A percentile compares a stretch with the other conserved stretches of the same genome.
phyloP scores from a whole-genome alignment of 2,329 filamentous ascomycete genomes.

The Calonectria henricotiae region DNA sequence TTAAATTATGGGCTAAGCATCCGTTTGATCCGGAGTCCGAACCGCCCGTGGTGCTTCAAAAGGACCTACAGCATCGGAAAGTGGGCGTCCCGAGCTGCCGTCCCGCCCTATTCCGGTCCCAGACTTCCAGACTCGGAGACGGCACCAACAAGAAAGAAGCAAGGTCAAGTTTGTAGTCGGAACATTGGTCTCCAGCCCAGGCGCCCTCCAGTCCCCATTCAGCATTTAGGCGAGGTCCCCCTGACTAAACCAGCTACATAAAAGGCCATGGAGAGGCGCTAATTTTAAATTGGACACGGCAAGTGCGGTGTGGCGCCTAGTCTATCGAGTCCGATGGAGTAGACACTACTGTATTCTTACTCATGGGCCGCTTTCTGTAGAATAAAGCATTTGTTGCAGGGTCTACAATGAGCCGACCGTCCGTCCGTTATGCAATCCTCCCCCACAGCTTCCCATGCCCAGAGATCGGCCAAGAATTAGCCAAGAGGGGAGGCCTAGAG shows the following conservation, averaged over 20 bases:
- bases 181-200: neutral
- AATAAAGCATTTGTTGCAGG: neutral
- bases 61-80: neutral
- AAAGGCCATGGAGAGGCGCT: too few relatives aligned
- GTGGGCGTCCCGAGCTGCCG: neutral
- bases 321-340: neutral
- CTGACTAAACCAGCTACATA: neutral
- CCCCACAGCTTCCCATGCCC: neutral
- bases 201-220: neutral
- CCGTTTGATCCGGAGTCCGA: conserved; percentile 3
- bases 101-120: neutral
- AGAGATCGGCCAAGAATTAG: conserved; percentile 4
- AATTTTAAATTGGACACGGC: conserved; percentile 25
- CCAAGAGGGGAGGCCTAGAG: neutral
- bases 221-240: conserved; percentile 2
- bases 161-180: neutral
- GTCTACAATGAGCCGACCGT: neutral
- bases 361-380: neutral
- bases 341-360: too few relatives aligned
- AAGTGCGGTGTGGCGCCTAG: conserved; percentile 17
- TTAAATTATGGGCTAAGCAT: conserved; percentile 7
- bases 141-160: neutral
- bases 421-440: neutral
- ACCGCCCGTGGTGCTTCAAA: neutral
- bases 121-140: neutral